Evolutionary conservation across 805 yeast genomes (phyloP).

Genomic region (Wickerhamomyces rabaulensis): DNA sequence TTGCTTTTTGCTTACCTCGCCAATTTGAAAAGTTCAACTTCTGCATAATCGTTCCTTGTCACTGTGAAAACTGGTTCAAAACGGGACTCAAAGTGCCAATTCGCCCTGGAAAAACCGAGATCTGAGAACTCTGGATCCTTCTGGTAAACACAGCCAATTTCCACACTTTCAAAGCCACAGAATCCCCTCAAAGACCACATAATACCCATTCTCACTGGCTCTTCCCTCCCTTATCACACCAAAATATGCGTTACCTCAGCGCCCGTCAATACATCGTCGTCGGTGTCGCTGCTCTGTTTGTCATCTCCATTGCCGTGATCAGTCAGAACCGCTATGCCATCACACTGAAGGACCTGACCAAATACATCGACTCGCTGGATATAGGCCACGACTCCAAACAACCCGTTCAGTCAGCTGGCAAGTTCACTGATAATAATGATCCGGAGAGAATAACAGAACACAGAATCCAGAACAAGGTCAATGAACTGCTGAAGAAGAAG

Average conservation of each 20-base stretch:
- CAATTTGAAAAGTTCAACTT: too few relatives aligned
- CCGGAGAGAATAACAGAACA: constrained; percentile 5
- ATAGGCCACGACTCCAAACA: not conserved
- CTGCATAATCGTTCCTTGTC: too few relatives aligned
- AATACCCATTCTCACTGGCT: too few relatives aligned
- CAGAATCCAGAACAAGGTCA: constrained; percentile 1
- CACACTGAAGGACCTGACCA: not conserved
- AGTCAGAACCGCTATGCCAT: not conserved
- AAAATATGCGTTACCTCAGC: constrained; percentile 1
- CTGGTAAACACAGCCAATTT: too few relatives aligned
- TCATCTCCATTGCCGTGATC: not conserved
- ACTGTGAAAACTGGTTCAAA: too few relatives aligned
- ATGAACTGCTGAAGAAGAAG: constrained; percentile 3
- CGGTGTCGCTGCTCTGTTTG: not conserved
- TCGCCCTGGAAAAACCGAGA: too few relatives aligned
- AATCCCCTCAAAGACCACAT: too few relatives aligned
- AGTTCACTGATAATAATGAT: constrained; percentile 1
- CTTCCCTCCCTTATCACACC: too few relatives aligned
- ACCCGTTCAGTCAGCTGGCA: not conserved
- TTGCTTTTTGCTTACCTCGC: too few relatives aligned
- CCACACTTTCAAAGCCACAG: too few relatives aligned
- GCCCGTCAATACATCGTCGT: not conserved
- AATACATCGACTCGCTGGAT: constrained; percentile 1
- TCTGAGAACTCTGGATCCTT: too few relatives aligned
- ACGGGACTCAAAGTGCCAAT: too few relatives aligned